Evolutionary conservation across 352 stramenopile species (phyloP).

Genomic region (Phytophthora pisi): DNA sequence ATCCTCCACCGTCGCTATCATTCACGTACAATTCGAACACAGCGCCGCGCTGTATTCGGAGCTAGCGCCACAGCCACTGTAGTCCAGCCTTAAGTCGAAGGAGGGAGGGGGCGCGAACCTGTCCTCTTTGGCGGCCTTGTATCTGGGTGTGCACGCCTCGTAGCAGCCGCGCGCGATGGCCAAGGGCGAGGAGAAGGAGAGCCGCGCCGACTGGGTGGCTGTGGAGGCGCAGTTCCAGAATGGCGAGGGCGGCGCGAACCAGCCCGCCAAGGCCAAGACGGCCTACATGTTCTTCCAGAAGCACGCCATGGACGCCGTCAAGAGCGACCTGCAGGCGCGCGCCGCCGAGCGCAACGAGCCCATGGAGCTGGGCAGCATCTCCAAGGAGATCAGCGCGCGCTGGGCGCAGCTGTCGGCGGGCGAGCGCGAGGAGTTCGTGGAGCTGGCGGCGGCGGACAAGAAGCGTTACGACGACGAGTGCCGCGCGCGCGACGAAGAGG

Average conservation of each 20-base stretch:
- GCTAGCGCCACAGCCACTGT: no score
- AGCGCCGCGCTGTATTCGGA: not conserved
- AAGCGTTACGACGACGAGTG: conserved; percentile 81
- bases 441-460: conserved; percentile 63
- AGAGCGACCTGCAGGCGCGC: conserved; percentile 50
- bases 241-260: conserved; percentile 28
- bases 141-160: no score
- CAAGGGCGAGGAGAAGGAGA: conserved; percentile 61
- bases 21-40: not conserved
- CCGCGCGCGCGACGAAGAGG: conserved; percentile 67
- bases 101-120: no score
- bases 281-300: conserved; percentile 87
- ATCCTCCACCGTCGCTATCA: not conserved
- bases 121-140: no score
- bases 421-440: conserved; percentile 74
- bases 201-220: conserved; percentile 75
- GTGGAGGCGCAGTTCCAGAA: conserved; percentile 82
- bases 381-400: conserved; percentile 77
- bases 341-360: conserved; percentile 55
- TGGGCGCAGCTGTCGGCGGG: conserved; percentile 72
- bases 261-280: conserved; percentile 71
- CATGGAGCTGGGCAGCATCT: conserved; percentile 69
- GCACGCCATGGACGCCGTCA: conserved; percentile 65
- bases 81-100: no score
- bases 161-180: conserved; percentile 22